These are phyloP conservation scores for Neonothopanus nambi DNA, from an alignment of 1,284 basidiomycete genomes.

Conservation along the genomic window DNA sequence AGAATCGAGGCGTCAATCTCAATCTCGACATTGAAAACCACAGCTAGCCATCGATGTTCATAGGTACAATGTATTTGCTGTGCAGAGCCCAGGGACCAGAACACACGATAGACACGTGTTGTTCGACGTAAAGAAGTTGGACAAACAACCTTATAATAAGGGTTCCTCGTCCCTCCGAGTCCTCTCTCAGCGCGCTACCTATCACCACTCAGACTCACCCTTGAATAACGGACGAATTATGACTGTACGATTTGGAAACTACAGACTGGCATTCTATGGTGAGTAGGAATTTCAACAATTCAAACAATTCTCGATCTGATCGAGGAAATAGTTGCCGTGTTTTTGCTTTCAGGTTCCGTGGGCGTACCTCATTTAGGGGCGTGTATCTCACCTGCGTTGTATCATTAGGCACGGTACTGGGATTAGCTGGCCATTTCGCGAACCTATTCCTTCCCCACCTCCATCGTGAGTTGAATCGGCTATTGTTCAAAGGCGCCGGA, in stretches of 20 bases:
- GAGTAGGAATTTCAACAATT: conserved; percentile 23
- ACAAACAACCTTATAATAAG: no score
- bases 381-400: neutral
- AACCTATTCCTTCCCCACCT: conserved; percentile 60
- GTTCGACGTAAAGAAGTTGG: no score
- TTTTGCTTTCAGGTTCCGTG: conserved; percentile 52
- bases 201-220: neutral
- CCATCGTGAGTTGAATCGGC: conserved; percentile 45
- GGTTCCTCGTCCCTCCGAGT: neutral
- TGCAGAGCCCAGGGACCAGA: neutral
- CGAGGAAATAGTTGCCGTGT: conserved; percentile 46
- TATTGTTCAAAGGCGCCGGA: neutral
- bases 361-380: neutral
- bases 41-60: no score
- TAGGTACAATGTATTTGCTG: no score
- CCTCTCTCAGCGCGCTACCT: neutral
- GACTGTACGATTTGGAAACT: conserved; percentile 58
- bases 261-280: conserved; percentile 53
- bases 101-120: conserved; percentile 1
- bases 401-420: conserved; percentile 55
- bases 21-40: no score
- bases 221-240: conserved; percentile 29
- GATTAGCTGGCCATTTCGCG: conserved; percentile 66
- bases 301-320: conserved; percentile 8
- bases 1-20: no score